Conservation (phyloP, 2,329 filamentous ascomycete species). For the Aspergillus aculeatus region DNA sequence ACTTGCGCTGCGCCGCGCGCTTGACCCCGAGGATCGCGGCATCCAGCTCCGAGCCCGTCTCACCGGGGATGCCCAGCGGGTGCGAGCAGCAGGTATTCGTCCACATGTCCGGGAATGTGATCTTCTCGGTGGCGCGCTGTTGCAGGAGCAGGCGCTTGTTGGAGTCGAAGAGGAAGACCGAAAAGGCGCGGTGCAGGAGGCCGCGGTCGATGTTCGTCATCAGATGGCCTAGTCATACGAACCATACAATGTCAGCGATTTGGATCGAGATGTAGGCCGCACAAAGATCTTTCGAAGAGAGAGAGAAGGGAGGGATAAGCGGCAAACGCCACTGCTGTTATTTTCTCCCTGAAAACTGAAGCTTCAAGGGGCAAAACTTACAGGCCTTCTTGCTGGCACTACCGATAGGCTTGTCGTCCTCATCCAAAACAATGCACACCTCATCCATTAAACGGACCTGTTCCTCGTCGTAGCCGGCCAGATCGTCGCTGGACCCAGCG, state of each 20-base stretch:
- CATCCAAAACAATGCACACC: conserved; percentile 93
- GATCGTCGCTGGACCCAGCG: conserved; percentile 60
- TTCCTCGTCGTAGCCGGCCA: conserved; percentile 93
- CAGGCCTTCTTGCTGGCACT: conserved; percentile 98
- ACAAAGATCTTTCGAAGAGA: background rate
- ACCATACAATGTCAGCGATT: background rate
- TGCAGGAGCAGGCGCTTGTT: conserved; percentile 90
- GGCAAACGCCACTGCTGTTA: background rate
- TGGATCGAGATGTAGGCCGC: too few species aligned
- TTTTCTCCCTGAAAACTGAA: background rate
- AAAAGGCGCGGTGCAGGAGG: conserved; percentile 94
- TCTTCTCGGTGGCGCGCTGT: conserved; percentile 94
- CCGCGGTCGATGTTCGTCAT: conserved; percentile 99
- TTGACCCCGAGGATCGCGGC: conserved; percentile 84
- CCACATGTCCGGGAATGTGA: conserved; percentile 99
- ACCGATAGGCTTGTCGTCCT: conserved; percentile 88
- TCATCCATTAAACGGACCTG: conserved; percentile 99
- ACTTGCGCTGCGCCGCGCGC: conserved; percentile 86
- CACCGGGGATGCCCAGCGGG: conserved; percentile 83
- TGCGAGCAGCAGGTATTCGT: conserved; percentile 99
- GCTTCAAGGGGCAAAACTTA: conserved; percentile 48
- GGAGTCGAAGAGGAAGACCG: conserved; percentile 94
- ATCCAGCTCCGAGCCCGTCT: conserved; percentile 79
- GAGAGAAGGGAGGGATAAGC: background rate
- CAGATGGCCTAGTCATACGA: conserved; percentile 68